Percentiles rank a stretch among this genome's conserved stretches.
These are phyloP conservation scores for Sanguinoderma infundibulare DNA, from an alignment of 1,284 basidiomycete species.

Conservation along the genomic window DNA sequence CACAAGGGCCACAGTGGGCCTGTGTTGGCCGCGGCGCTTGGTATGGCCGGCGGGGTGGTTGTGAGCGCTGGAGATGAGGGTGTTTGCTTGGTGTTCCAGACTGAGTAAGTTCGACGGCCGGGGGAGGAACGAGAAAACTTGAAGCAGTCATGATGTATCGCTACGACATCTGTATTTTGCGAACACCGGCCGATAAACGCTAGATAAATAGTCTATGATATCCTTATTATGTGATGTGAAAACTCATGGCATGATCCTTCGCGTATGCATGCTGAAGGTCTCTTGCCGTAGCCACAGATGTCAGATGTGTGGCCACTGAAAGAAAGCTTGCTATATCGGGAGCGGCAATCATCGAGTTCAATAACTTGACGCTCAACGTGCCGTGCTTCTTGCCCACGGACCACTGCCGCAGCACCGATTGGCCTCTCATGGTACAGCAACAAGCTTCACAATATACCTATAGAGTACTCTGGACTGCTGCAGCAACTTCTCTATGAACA, in stretches of 20 bases:
- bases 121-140: neutral
- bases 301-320: too few species aligned
- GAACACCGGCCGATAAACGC: neutral
- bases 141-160: neutral
- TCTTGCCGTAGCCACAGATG: too few species aligned
- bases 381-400: neutral
- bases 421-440: neutral
- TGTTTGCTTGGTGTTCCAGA: constrained; percentile 78
- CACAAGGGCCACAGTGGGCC: constrained; percentile 88
- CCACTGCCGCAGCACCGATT: neutral
- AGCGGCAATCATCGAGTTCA: too few species aligned
- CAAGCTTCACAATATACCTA: neutral
- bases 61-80: constrained; percentile 90
- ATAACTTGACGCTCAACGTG: neutral
- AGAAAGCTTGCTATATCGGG: neutral
- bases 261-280: neutral
- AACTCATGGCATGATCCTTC: neutral
- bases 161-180: neutral
- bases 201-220: neutral
- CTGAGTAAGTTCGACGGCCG: constrained; percentile 47
- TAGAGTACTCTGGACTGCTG: neutral
- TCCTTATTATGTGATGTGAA: neutral
- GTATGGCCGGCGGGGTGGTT: constrained; percentile 65
- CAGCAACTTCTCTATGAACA: neutral
- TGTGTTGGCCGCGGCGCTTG: constrained; percentile 80